These are phyloP conservation scores for Nannochloropsis salina DNA, from an alignment of 108 stramenopile genomes.

Conservation along the genomic window DNA sequence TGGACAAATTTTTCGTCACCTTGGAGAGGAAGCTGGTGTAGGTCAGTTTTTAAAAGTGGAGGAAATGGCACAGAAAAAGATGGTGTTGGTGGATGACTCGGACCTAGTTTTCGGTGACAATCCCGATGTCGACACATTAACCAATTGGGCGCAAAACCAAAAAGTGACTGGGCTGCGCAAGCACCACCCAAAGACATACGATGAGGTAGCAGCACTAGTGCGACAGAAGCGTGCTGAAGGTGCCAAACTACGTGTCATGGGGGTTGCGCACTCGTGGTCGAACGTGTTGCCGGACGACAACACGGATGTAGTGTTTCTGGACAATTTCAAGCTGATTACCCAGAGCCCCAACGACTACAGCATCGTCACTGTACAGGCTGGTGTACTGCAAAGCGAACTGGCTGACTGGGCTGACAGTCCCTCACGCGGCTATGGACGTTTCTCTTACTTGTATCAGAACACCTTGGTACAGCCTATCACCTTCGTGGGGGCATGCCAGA, in stretches of 20 bases:
- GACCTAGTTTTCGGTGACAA: neutral
- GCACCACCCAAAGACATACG: slow-evolving; percentile 3
- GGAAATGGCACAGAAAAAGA: neutral
- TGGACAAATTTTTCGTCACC: neutral
- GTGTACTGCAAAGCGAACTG: slow-evolving; percentile 14
- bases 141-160: neutral
- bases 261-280: slow-evolving; percentile 1
- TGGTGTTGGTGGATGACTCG: slow-evolving; percentile 1
- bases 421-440: neutral
- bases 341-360: slow-evolving; percentile 8
- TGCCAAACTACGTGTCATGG: slow-evolving; percentile 1
- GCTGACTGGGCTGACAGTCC: slow-evolving; percentile 13
- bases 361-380: neutral
- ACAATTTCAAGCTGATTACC: neutral
- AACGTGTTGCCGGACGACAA: neutral
- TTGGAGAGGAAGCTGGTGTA: neutral
- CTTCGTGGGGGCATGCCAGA: slow-evolving; percentile 1
- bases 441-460: slow-evolving; percentile 8
- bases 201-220: neutral
- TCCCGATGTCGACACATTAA: neutral
- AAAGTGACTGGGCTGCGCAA: neutral
- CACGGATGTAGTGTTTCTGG: slow-evolving; percentile 5
- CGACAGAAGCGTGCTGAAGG: neutral
- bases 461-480: slow-evolving; percentile 14
- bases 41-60: neutral